These are phyloP conservation scores for Dryas integrifolia DNA, from an alignment of 331 rosid species.

Conservation along the genomic window DNA sequence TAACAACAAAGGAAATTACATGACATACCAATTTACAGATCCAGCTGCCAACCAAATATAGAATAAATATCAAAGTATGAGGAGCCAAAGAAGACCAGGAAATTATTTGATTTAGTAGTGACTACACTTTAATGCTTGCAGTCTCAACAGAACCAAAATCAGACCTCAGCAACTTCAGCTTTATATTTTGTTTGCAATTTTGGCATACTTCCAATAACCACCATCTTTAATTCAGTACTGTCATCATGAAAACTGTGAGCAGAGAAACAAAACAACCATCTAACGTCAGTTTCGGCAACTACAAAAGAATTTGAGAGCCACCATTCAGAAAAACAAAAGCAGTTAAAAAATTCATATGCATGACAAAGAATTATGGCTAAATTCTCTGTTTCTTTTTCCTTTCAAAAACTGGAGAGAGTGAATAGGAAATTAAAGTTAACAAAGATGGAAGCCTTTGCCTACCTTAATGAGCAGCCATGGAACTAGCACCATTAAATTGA, in stretches of 20 bases:
- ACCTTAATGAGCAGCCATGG: constrained; percentile 48
- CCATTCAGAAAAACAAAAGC: constrained; percentile 13
- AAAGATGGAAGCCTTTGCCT: constrained; percentile 9
- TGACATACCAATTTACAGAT: constrained; percentile 31
- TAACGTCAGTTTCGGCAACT: constrained; percentile 51
- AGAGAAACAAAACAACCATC: constrained; percentile 30
- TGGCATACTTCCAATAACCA: constrained; percentile 23
- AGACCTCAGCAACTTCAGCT: constrained; percentile 30
- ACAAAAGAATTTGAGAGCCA: constrained; percentile 15
- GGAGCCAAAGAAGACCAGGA: constrained; percentile 15
- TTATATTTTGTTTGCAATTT: constrained; percentile 29
- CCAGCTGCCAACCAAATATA: constrained; percentile 25
- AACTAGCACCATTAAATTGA: constrained; percentile 24
- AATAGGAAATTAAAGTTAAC: background rate
- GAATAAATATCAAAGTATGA: background rate
- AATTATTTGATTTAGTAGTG: background rate
- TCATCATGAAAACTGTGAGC: constrained; percentile 38
- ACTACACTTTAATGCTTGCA: background rate
- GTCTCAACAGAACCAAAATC: constrained; percentile 10
- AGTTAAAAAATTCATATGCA: constrained; percentile 7
- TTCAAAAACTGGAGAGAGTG: background rate
- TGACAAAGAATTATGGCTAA: background rate
- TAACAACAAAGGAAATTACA: constrained; percentile 4
- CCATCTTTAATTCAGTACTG: constrained; percentile 28
- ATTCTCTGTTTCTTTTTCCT: too few species aligned